phyloP scores from a whole-genome alignment of 306 rosid species.

The Cucumis sativus region Cucumber_9930_V3 NC_026659.2:19162501-19163000 shows the following conservation, averaged over 20 bases:
- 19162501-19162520: too few relatives aligned
- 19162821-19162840: slow-evolving; percentile 2
- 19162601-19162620: too few relatives aligned
- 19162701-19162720: slow-evolving; percentile 81
- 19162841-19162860: background rate
- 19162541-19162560: too few relatives aligned
- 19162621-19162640: too few relatives aligned
- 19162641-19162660: background rate
- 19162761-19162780: slow-evolving; percentile 74
- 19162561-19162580: too few relatives aligned
- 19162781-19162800: slow-evolving; percentile 38
- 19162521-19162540: too few relatives aligned
- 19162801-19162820: background rate
- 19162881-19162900: background rate
- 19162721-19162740: slow-evolving; percentile 61
- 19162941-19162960: background rate
- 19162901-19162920: background rate
- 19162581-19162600: too few relatives aligned
- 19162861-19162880: background rate
- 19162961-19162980: background rate
- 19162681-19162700: background rate
- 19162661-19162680: background rate
- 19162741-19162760: slow-evolving; percentile 82
- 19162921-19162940: background rate
- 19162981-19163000: background rate